Conservation (phyloP, 768 basidiomycete genomes). For the Mycena haematopus region DNA sequence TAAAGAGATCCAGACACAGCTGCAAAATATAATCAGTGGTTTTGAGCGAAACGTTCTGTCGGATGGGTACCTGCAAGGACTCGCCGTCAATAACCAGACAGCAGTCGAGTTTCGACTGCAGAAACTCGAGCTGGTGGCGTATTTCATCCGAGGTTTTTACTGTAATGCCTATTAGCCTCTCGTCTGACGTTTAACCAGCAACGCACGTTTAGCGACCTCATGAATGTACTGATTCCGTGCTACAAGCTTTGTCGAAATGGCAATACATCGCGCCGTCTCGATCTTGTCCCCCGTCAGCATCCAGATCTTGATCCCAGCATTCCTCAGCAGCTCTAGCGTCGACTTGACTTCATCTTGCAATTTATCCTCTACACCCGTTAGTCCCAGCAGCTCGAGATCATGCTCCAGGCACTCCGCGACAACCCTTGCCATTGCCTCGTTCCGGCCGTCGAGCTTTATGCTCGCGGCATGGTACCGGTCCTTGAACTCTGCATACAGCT, state of each 20-base stretch:
- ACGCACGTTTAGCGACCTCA: constrained; percentile 89
- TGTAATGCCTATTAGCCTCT: constrained; percentile 40
- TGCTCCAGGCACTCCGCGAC: constrained; percentile 81
- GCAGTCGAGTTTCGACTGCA: constrained; percentile 94
- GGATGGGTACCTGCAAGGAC: constrained; percentile 76
- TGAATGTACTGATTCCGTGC: constrained; percentile 97
- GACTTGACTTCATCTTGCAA: constrained; percentile 96
- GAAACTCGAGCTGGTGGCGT: constrained; percentile 88
- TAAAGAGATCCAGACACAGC: constrained; percentile 91
- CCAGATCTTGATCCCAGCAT: constrained; percentile 99
- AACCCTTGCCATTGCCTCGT: constrained; percentile 79
- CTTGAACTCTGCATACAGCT: constrained; percentile 79
- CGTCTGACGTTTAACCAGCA: constrained; percentile 7
- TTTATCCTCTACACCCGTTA: constrained; percentile 99
- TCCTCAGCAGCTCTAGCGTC: constrained; percentile 89
- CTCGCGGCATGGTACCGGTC: constrained; percentile 77
- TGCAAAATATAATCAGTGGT: constrained; percentile 38
- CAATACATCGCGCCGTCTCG: constrained; percentile 98
- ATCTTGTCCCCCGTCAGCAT: constrained; percentile 99
- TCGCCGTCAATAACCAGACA: constrained; percentile 99
- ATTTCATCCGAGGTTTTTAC: constrained; percentile 87
- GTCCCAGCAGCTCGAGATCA: constrained; percentile 88
- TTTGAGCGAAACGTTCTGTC: background rate
- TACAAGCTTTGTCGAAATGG: constrained; percentile 95
- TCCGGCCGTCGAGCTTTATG: constrained; percentile 76